Conservation (phyloP, 73 alveolate species). For the Symbiodinium natans region DNA sequence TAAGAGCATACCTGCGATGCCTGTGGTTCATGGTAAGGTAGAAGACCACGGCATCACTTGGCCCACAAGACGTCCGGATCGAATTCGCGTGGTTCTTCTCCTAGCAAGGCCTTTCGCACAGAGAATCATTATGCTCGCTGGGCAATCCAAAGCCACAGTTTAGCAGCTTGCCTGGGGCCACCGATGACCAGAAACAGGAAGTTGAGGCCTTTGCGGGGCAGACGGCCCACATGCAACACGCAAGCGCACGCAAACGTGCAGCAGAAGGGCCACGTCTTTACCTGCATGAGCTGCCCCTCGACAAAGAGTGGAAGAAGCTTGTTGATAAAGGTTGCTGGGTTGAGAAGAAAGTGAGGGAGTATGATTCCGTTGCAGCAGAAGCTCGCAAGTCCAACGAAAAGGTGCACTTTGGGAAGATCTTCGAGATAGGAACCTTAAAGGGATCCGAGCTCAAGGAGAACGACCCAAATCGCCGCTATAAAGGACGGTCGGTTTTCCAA, state of each 20-base stretch:
- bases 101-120: neutral
- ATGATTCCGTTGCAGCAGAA: neutral
- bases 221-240: too few species aligned
- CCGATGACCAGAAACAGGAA: too few species aligned
- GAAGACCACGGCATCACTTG: neutral
- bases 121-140: too few species aligned
- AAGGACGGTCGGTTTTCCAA: neutral
- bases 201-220: too few species aligned
- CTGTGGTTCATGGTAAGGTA: too few species aligned
- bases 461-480: neutral
- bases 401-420: neutral
- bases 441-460: neutral
- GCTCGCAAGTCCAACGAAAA: neutral
- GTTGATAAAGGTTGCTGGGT: neutral
- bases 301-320: neutral
- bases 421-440: neutral
- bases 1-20: too few species aligned
- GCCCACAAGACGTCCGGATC: neutral
- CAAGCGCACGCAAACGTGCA: too few species aligned
- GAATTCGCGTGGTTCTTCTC: neutral
- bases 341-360: neutral
- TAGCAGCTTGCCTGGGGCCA: too few species aligned
- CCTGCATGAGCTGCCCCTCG: too few species aligned
- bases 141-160: too few species aligned
- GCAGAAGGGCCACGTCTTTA: too few species aligned